Evolutionary conservation across 1,284 basidiomycete species (phyloP).

Genomic region (Boletus semigastroideus): DNA sequence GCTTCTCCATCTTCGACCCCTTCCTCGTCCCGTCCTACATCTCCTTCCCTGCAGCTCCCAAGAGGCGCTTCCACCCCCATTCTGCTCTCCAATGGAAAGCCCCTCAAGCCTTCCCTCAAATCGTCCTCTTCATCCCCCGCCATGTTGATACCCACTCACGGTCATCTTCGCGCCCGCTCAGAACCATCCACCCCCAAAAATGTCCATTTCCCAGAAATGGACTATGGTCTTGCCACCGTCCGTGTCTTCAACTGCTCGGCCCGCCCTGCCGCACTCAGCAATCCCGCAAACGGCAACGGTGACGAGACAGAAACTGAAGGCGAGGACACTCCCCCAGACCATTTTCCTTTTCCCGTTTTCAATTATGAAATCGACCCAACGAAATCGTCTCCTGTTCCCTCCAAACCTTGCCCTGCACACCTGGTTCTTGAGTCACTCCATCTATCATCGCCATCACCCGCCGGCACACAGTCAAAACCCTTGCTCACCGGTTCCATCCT

Average conservation of each 20-base stretch:
- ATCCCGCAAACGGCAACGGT: constrained; percentile 45
- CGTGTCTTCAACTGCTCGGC: constrained; percentile 82
- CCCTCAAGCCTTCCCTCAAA: constrained; percentile 89
- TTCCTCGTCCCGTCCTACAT: constrained; percentile 9
- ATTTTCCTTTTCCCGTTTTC: constrained; percentile 49
- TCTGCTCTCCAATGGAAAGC: constrained; percentile 82
- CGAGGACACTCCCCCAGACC: constrained; percentile 36
- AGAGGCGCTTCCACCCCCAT: constrained; percentile 38
- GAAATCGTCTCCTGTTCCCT: constrained; percentile 46
- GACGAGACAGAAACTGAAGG: constrained; percentile 80
- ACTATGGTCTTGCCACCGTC: constrained; percentile 74
- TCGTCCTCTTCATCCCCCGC: constrained; percentile 55
- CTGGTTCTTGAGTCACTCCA: constrained; percentile 51
- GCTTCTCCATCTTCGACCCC: background rate
- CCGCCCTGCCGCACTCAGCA: constrained; percentile 55
- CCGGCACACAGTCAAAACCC: constrained; percentile 26
- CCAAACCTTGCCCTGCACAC: constrained; percentile 34
- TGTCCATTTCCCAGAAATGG: constrained; percentile 81
- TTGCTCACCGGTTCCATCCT: constrained; percentile 67
- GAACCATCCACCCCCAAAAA: constrained; percentile 81
- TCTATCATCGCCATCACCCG: constrained; percentile 41
- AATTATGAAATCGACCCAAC: constrained; percentile 45
- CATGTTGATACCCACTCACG: constrained; percentile 28
- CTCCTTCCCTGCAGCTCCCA: constrained; percentile 24
- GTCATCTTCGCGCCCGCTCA: constrained; percentile 47